Evolutionary conservation across 495 filamentous ascomycete genomes (phyloP).

Genomic region (Monascus purpureus): DNA sequence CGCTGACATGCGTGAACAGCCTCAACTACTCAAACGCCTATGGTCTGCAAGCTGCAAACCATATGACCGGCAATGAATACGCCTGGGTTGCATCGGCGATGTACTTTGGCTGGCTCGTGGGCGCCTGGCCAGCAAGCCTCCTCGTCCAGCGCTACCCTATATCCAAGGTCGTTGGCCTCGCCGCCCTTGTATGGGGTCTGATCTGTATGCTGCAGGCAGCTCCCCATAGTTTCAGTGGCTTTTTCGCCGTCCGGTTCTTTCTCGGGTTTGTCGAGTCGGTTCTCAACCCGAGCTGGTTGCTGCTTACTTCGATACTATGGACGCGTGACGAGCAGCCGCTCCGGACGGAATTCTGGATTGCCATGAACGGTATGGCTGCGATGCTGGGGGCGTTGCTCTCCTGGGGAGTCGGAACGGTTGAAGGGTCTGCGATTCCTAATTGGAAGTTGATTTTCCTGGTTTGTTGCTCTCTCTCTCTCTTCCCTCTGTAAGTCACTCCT

Average conservation of each 20-base stretch:
- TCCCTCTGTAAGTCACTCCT: too few species aligned
- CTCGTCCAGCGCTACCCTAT: constrained; percentile 42
- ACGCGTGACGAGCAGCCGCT: constrained; percentile 50
- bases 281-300: constrained; percentile 30
- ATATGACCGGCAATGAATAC: constrained; percentile 40
- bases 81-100: constrained; percentile 38
- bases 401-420: constrained; percentile 38
- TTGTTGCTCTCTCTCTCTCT: too few species aligned
- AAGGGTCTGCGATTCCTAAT: constrained; percentile 22
- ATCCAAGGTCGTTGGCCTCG: constrained; percentile 43
- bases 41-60: constrained; percentile 20
- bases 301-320: constrained; percentile 58
- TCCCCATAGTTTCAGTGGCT: constrained; percentile 40
- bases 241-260: constrained; percentile 46
- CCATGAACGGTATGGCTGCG: constrained; percentile 44
- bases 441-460: constrained; percentile 46
- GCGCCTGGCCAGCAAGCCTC: constrained; percentile 38
- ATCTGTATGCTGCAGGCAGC: constrained; percentile 42
- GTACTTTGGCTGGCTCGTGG: constrained; percentile 37
- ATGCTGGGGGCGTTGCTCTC: constrained; percentile 39
- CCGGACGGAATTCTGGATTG: constrained; percentile 49
- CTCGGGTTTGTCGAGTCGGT: constrained; percentile 52
- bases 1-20: too few species aligned
- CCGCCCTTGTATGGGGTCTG: constrained; percentile 45
- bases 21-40: constrained; percentile 31